Evolutionary conservation across 2,329 filamentous ascomycete genomes (phyloP), one percentile per base, ranked within the genome.

Genomic region (Diaporthe caulivora): DNA sequence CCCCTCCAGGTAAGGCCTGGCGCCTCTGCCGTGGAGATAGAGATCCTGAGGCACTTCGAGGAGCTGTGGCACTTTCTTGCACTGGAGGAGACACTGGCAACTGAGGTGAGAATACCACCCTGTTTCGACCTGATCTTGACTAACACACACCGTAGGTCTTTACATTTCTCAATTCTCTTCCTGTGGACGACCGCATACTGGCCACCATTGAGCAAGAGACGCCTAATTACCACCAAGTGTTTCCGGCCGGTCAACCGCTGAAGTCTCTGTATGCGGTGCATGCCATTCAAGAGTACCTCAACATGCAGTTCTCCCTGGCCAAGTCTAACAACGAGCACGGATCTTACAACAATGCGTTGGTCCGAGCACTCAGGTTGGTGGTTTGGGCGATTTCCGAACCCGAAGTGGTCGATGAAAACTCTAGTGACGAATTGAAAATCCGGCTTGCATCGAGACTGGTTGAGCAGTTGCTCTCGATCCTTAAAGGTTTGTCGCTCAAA

Each of bases 11-110:
- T 87, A 69, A 86, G 85, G 75, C 87, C 83, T 68, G 90, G 84
- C 65, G 89, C 85, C 60, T 91, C 85, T 75, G 88, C 84, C 47
- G 88, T 98, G 3, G 95, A 98, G 80, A 87, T 90, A 17, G 94
- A 96, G 78, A 92, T 98, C 29, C 85, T 97, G 77, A 88, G 91
- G 72, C 94, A 97, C 81, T 97, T 98, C 78, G 89, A 94, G 70
- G 92, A 96, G 75, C 84, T 99, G 31, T 98, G 97, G 87, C 89
- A 91, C 55, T 93, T 96, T 78, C 87, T 98, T 70, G 91, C 91
- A 76, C 89, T 95, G 83, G 89, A 94, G 57, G 92, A 95, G 73
- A 86, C 85, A 65, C 84, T 95, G 54, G 91, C 93, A 9, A 86
- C 89, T 79, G 91, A 94, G 85, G 92, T 93, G 85, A 77, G 83